phyloP scores from a whole-genome alignment of 371 early-diverging fungal species.

The Haplosporangium sp. region DNA sequence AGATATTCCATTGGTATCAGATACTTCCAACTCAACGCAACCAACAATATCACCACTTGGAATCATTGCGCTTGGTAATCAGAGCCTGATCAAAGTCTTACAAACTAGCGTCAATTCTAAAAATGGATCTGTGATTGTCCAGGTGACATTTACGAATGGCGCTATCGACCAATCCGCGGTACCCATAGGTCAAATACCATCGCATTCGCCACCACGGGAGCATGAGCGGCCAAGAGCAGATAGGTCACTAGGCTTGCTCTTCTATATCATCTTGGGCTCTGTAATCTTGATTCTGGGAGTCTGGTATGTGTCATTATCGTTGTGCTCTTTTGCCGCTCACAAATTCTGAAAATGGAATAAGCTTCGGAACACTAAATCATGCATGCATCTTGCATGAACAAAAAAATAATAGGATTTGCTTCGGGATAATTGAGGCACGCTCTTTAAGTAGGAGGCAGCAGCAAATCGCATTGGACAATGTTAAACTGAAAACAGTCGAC shows the following conservation, averaged over 20 bases:
- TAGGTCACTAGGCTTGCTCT: constrained; percentile 37
- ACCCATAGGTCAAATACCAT: background rate
- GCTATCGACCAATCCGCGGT: constrained; percentile 8
- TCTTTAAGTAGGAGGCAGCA: constrained; percentile 24
- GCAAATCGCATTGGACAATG: constrained; percentile 28
- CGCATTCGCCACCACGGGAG: background rate
- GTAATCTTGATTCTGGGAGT: constrained; percentile 42
- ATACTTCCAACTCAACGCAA: background rate
- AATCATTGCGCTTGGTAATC: constrained; percentile 36
- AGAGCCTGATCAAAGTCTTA: constrained; percentile 19
- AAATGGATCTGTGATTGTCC: constrained; percentile 34
- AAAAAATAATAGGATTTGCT: constrained; percentile 34
- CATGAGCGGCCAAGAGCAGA: constrained; percentile 26
- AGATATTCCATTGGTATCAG: background rate
- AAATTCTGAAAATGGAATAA: background rate
- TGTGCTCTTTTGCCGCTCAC: background rate
- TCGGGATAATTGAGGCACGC: constrained; percentile 46
- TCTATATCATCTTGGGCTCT: constrained; percentile 45
- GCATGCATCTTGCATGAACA: background rate
- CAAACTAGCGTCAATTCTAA: constrained; percentile 8
- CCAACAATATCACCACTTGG: constrained; percentile 9
- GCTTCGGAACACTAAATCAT: background rate
- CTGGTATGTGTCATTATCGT: constrained; percentile 23
- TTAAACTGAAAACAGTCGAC: constrained; percentile 36
- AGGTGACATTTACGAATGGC: constrained; percentile 32